Base-by-base conservation (phyloP, 495 filamentous ascomycete genomes). In the Amorphotheca resinae region DNA sequence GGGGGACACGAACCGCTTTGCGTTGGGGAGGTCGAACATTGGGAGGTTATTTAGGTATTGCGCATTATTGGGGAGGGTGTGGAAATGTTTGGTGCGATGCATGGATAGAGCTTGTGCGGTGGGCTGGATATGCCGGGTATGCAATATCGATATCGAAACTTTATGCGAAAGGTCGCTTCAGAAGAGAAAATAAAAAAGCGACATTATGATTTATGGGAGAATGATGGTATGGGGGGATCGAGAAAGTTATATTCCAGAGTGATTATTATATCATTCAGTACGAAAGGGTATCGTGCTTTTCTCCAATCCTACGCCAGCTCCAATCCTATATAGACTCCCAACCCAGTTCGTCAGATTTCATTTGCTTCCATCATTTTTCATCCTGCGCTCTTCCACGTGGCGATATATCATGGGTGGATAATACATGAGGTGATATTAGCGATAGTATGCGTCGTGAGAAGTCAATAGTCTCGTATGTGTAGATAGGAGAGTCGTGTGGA, bases 11-110 rank as follows among this genome's bases (percentile, higher is more conserved):
- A 57, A 72, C 72, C 69, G 62, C 49, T 74, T 76, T 31, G 72
- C 68, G 41, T 66, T 57, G 15, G 70, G 69, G 7, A 73, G 18
- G 22, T 69, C 65, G 41, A 72, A 73, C 69, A 76, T 75, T 33
- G 26, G 53, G n/a, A n/a, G n/a, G 22, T 32, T 5, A n/a, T 22
- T 9, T 33, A 20, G 20, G 31, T 4, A n/a, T 33, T 11, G 31
- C 31, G 31, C 31, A 33, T 33, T 14, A 15, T 14, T 33, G 31
- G 12, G 12, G 4, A 15, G 16, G 4, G 4, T 33, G n/a, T n/a
- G n/a, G n/a, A n/a, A n/a, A n/a, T n/a, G n/a, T n/a, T n/a, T n/a
- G n/a, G n/a, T n/a, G n/a, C n/a, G n/a, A n/a, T n/a, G n/a, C n/a
- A n/a, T n/a, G n/a, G n/a, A n/a, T n/a, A n/a, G n/a, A n/a, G n/a